Base-by-base conservation (phyloP, 106 monocot genomes). In the Dioscorea dumetorum region DNA sequence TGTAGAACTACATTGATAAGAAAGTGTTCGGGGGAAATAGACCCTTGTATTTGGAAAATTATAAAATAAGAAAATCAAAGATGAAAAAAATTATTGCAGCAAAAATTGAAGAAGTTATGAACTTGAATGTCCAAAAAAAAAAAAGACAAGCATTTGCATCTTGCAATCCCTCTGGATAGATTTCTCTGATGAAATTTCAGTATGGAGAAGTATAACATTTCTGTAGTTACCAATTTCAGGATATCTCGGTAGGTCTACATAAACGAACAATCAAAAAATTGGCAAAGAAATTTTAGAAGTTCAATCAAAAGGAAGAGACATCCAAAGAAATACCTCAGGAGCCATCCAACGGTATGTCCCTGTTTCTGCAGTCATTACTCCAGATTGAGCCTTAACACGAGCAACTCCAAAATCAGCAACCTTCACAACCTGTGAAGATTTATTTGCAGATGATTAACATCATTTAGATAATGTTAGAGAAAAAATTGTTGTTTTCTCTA, bases 311-410 rank as follows among this genome's bases (percentile, higher is more conserved):
- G 18, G 5, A 5, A 54, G 15, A 19, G 15, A 54, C 4, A 54
- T 54, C 19, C 15, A 16, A 8, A 58, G 9, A 22, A 74, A 33
- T 8, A 95, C 95, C 91, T 95, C 95, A 58, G 95, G 95, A 76
- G 95, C 95, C 95, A 93, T 93, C 88, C 88, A 95, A 58, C 95
- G 91, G 62, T 95, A 95, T 48, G 95, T 95, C 74, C 95, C 95
- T n/a, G 91, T 95, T 81, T 95, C 95, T 48, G 95, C 91, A 83
- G 95, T 95, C 93, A 94, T 94, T 49, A 94, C 86, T 33, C 93
- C 93, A 56, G 93, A 80, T 60, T 89, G 84, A 68, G 67, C 75
- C 86, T 92, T 92, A 21, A 97, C 92, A 66, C 89, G 84, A 57
- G 92, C 92, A 66, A 95, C 91, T 64, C 95, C 91, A 84, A 95